Conservation (phyloP, 441 rosid genomes). For the Capsella rubella region DNA sequence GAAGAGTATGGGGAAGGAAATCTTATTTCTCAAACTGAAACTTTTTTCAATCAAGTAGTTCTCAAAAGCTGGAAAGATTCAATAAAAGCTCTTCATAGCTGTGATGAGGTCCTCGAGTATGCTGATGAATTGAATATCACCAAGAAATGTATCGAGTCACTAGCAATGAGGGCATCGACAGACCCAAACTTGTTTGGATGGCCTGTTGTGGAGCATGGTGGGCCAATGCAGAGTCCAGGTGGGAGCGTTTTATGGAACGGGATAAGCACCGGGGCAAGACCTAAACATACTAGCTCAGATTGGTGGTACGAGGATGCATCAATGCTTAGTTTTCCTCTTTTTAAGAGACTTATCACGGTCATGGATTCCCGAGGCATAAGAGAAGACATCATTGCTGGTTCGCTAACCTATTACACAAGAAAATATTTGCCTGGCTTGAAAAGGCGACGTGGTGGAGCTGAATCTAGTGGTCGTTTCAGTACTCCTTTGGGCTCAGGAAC, state of each 20-base stretch:
- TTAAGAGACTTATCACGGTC: conserved; percentile 67
- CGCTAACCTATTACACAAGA: conserved; percentile 77
- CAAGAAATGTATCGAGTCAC: conserved; percentile 79
- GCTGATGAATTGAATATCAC: conserved; percentile 80
- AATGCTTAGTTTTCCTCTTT: conserved; percentile 74
- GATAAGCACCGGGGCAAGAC: conserved; percentile 93
- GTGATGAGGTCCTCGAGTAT: conserved; percentile 67
- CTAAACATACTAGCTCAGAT: conserved; percentile 72
- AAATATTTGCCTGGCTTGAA: conserved; percentile 85
- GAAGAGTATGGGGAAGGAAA: conserved; percentile 96
- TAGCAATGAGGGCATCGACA: conserved; percentile 76
- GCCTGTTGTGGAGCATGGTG: conserved; percentile 91
- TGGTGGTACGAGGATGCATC: conserved; percentile 99
- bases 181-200: conserved; percentile 94
- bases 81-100: conserved; percentile 78
- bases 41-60: conserved; percentile 85
- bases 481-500: conserved; percentile 59
- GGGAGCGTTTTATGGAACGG: conserved; percentile 97
- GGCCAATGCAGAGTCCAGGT: conserved; percentile 98
- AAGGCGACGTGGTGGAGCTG: conserved; percentile 70
- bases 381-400: conserved; percentile 77
- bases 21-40: conserved; percentile 75
- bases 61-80: conserved; percentile 92
- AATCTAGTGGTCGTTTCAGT: conserved; percentile 66
- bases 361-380: conserved; percentile 89